Evolutionary conservation across 2,329 filamentous ascomycete species (phyloP), one percentile per base, ranked within the genome.

Genomic region (Stachybotrys chlorohalonatus): DNA sequence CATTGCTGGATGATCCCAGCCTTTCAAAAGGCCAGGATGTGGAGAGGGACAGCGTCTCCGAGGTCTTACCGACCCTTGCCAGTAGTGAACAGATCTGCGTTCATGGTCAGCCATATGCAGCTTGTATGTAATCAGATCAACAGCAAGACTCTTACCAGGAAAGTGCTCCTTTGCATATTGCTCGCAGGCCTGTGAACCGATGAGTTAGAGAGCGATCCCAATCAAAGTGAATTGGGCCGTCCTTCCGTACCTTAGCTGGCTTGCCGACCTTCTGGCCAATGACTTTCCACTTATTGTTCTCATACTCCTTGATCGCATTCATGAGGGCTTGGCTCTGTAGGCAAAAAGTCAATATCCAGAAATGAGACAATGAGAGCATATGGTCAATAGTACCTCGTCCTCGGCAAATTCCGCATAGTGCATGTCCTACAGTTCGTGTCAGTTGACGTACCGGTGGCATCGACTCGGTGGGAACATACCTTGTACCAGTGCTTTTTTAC

Each of bases 401-500:
- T 96, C 93, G 52, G 90, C 92, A 70, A 99, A 97, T 69, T 97
- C 94, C 60, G 94, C 94, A 70, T 97, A 97, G 69, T 99, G 94
- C 94, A 99, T 99, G 65, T 99, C 94, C 89, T 94, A 52, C 31
- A 17, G 24, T 46, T 32, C 16, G 31, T 49, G 57, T 61, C 55
- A 59, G 55, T 47, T 36, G n/a, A 3, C 13, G 16, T 2, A 16
- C 15, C 16, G 48, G 11, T 13, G 11, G 48, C 3, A 31, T 13
- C 31, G 6, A 7, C 49, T 39, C 36, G 65, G 57, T 39, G 9
- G 30, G 11, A 39, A 6, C 73, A 54, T 76, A 90, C 90, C 81
- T 97, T 97, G 73, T 99, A 97, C 93, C 94, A 99, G 71, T 99
- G 94, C 75, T 97, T 99, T 80, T 97, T 99, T 24, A 99, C 94